Evolutionary conservation across 2,329 filamentous ascomycete genomes (phyloP).

Genomic region (Neopestalotiopsis sp.): DNA sequence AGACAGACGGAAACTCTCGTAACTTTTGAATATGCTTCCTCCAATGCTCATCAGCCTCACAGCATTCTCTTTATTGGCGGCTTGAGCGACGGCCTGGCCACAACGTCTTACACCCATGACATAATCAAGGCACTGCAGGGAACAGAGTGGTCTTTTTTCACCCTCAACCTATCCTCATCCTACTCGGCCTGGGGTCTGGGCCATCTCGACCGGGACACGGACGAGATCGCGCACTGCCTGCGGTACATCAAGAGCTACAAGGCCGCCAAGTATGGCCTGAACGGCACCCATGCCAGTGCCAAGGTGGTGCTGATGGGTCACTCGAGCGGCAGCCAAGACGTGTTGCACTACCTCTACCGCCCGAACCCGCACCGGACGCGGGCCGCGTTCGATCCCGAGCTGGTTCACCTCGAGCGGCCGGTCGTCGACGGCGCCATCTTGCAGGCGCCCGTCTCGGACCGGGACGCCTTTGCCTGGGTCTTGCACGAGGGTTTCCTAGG

Average conservation of each 20-base stretch:
- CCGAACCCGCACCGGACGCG: slow-evolving; percentile 9
- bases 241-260: slow-evolving; percentile 12
- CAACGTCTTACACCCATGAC: slow-evolving; percentile 2
- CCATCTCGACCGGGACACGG: slow-evolving; percentile 11
- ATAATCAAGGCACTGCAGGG: neutral
- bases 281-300: neutral
- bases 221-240: slow-evolving; percentile 9
- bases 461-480: slow-evolving; percentile 5
- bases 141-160: slow-evolving; percentile 8
- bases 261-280: neutral
- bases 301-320: slow-evolving; percentile 15
- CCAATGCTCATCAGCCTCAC: neutral
- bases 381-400: slow-evolving; percentile 7
- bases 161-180: slow-evolving; percentile 4
- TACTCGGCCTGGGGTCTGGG: slow-evolving; percentile 12
- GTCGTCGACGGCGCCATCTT: slow-evolving; percentile 8
- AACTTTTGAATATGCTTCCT: slow-evolving; percentile 12
- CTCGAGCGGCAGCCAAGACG: slow-evolving; percentile 13
- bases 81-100: slow-evolving; percentile 6
- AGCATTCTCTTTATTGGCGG: slow-evolving; percentile 13
- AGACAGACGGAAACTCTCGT: slow-evolving; percentile 2
- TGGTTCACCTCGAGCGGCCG: neutral
- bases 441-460: slow-evolving; percentile 3
- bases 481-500: neutral
- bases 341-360: slow-evolving; percentile 1